phyloP scores from a whole-genome alignment of 1,284 basidiomycete genomes.

The Baeospora myosura region DNA sequence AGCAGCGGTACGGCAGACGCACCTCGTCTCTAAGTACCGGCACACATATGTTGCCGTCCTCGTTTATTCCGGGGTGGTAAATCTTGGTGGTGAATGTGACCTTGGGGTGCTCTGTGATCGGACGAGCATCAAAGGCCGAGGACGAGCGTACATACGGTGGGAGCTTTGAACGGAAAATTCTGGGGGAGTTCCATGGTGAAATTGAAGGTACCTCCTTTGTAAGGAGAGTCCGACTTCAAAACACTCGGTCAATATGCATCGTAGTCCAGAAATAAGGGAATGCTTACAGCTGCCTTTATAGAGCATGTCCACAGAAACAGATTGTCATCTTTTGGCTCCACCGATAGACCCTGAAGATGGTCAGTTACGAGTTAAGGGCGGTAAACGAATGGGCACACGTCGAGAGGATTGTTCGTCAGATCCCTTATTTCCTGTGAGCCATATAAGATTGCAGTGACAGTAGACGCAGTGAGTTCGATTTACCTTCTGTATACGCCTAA shows the following conservation, averaged over 20 bases:
- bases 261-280: conserved; percentile 3
- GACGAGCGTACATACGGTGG: conserved; percentile 40
- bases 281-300: conserved; percentile 69
- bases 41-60: conserved; percentile 80
- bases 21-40: conserved; percentile 80
- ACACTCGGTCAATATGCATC: conserved; percentile 7
- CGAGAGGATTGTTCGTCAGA: conserved; percentile 51
- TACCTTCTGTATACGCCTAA: conserved; percentile 68
- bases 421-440: conserved; percentile 51
- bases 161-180: conserved; percentile 88
- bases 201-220: conserved; percentile 77
- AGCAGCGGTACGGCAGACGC: conserved; percentile 20
- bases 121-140: background rate
- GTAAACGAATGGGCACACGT: conserved; percentile 32
- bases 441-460: conserved; percentile 8
- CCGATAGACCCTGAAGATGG: conserved; percentile 45
- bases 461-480: conserved; percentile 6
- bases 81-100: conserved; percentile 83
- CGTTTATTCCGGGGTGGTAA: conserved; percentile 90
- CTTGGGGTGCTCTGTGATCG: conserved; percentile 29
- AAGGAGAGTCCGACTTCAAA: conserved; percentile 77
- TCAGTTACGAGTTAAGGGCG: conserved; percentile 7
- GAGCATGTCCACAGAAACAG: conserved; percentile 72
- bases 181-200: conserved; percentile 66
- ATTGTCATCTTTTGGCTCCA: conserved; percentile 66